Evolutionary conservation across 768 basidiomycete genomes (phyloP), one percentile per base, ranked within the genome.

Genomic region (Mycena galopus): DNA sequence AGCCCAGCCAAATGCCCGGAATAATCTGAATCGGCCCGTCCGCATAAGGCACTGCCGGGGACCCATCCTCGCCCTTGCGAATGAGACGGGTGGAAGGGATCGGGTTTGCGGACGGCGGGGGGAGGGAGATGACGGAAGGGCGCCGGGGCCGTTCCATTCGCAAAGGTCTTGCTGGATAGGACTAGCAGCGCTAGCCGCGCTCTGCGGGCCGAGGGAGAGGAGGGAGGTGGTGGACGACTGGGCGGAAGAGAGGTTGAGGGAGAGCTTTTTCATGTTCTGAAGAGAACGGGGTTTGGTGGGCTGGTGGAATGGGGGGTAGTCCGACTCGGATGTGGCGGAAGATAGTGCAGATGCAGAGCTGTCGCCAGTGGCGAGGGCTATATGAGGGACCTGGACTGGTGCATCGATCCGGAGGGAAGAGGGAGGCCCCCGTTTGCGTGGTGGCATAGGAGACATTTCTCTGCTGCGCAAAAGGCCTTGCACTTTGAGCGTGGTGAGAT

Each of bases 1-100:
- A 94, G 73, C 96, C 96, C 12, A 97, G 90, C 92, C 93, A 97
- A 69, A 97, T 86, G 60, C 92, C 90, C 3, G 96, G 96, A 56
- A 97, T 86, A 77, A 98, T 86, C 81, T 97, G 92, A 17, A 93
- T 82, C 55, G 96, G 96, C 19, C 96, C 96, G 77, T 93, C 87
- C 5, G 86, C 78, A 79, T 98, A 98, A 8, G 96, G 94, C 3
- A 88, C 83, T 29, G 90, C 83, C 11, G 89, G 88, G 0, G 89
- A 88, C 57, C 83, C 83, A 42, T 91, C 92, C 77, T 92, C 93
- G 70, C 90, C 92, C 74, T 87, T 91, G 77, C 91, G 89, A 73
- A 90, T 88, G 27, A 91, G 78, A 56, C 88, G 84, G 25, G 91
- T 83, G 27, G 86, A 82, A n/a, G 84, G 80, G 55, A 86, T 84